phyloP scores from a whole-genome alignment of 257 asterid genomes.

The Eucommia ulmoides region DNA sequence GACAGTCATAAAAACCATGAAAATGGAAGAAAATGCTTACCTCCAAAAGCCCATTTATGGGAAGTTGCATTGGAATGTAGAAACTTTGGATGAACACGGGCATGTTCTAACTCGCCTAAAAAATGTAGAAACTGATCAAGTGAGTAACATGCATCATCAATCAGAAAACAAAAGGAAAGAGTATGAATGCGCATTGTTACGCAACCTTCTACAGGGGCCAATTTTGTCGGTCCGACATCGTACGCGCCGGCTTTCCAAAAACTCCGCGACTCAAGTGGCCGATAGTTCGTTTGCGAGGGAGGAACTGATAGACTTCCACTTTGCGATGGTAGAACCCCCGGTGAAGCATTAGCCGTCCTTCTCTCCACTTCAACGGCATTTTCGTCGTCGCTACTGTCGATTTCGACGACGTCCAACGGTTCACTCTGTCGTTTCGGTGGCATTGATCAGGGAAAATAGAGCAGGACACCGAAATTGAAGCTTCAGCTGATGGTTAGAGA shows the following conservation, averaged over 20 bases:
- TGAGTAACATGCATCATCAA: background rate
- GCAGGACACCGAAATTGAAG: too few relatives aligned
- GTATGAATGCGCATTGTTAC: background rate
- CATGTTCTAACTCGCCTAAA: constrained; percentile 82
- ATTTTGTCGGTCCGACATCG: constrained; percentile 33
- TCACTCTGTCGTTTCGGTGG: constrained; percentile 20
- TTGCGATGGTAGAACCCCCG: constrained; percentile 11
- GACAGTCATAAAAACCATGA: background rate
- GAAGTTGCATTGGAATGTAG: constrained; percentile 92
- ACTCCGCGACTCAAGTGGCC: constrained; percentile 49
- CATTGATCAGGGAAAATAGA: too few relatives aligned
- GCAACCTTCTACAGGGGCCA: constrained; percentile 30
- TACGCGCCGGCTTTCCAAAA: constrained; percentile 92
- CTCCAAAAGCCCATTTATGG: constrained; percentile 98
- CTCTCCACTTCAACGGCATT: constrained; percentile 9
- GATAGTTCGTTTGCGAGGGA: constrained; percentile 15
- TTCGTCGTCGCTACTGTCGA: constrained; percentile 75
- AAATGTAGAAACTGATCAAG: constrained; percentile 5
- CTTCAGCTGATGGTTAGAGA: too few relatives aligned
- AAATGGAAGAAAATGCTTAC: constrained; percentile 17
- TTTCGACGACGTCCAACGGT: constrained; percentile 43
- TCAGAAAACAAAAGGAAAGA: background rate
- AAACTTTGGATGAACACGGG: constrained; percentile 93
- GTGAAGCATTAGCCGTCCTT: constrained; percentile 3
- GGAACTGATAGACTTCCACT: constrained; percentile 12